Conservation (phyloP, 2,329 filamentous ascomycete genomes). For the Graphilbum sp. region DNA sequence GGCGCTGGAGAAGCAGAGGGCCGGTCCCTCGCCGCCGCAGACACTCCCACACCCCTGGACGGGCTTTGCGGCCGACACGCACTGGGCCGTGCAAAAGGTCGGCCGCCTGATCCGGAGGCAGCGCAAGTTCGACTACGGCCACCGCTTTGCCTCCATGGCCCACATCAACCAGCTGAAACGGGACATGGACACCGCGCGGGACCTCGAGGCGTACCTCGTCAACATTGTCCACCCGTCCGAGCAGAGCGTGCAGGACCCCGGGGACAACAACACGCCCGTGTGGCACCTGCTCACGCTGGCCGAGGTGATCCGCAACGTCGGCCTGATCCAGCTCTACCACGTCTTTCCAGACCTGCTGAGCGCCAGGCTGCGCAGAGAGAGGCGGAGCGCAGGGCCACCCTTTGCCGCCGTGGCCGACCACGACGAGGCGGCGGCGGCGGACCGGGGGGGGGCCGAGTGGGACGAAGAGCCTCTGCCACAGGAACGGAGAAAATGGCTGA, state of each 20-base stretch:
- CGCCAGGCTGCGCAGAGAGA: constrained; percentile 17
- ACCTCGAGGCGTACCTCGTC: constrained; percentile 30
- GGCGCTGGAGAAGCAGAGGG: not conserved
- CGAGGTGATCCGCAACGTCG: constrained; percentile 33
- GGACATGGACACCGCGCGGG: constrained; percentile 18
- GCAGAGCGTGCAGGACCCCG: constrained; percentile 30
- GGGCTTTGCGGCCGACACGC: constrained; percentile 25
- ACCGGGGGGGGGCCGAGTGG: not conserved
- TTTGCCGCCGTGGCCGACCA: too few species aligned
- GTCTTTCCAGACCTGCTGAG: constrained; percentile 33
- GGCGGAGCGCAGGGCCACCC: too few species aligned
- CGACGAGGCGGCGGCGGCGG: constrained; percentile 9
- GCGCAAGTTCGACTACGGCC: constrained; percentile 16
- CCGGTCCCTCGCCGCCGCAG: not conserved
- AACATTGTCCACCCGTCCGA: constrained; percentile 26
- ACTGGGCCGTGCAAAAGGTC: constrained; percentile 27
- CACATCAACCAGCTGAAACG: constrained; percentile 13
- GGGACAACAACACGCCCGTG: constrained; percentile 33
- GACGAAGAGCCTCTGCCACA: constrained; percentile 2
- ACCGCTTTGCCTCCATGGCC: constrained; percentile 17
- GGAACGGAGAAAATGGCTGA: constrained; percentile 25
- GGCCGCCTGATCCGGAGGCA: constrained; percentile 23
- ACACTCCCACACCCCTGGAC: constrained; percentile 31
- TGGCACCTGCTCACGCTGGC: constrained; percentile 35
- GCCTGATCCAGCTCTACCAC: constrained; percentile 36